Evolutionary conservation across 164 flowering plant genomes (phyloP), one percentile per base, ranked within the genome.

Genomic region (Chloranthus sessilifolius): DNA sequence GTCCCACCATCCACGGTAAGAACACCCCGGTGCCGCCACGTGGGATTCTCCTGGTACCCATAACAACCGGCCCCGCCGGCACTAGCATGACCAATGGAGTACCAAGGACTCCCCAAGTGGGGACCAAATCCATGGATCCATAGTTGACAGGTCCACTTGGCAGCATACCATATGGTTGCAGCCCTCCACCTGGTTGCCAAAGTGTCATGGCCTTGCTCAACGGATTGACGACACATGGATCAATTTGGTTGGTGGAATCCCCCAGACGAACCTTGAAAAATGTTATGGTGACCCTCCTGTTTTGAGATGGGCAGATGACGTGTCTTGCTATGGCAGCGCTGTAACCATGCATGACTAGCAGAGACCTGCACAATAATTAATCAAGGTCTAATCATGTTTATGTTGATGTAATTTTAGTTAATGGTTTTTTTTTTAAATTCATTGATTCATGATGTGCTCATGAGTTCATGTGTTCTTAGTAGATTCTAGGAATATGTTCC

Each of bases 331-430:
- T 74, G 38, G 82, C 91, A 7, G 89, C 82, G 43, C 98, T 87
- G 69, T 87, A 76, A 56, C 89, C 91, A 31, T 88, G 79, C 98
- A 87, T 82, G 27, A 92, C 94, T 31, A 92, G 44, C 26, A 92
- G 74, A 41, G 99, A 86, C 72, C 98, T 92, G 80, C 59, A 65
- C n/a, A n/a, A n/a, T n/a, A n/a, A n/a, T n/a, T n/a, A n/a, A n/a
- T n/a, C n/a, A n/a, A n/a, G n/a, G n/a, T n/a, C n/a, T n/a, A n/a
- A n/a, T n/a, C n/a, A n/a, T n/a, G n/a, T n/a, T n/a, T n/a, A n/a
- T n/a, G n/a, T n/a, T n/a, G n/a, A n/a, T n/a, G n/a, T n/a, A n/a
- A n/a, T n/a, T n/a, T n/a, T n/a, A n/a, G n/a, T n/a, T n/a, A n/a
- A n/a, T n/a, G n/a, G n/a, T n/a, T n/a, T n/a, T n/a, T n/a, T n/a